phyloP scores from a whole-genome alignment of 1,284 basidiomycete genomes.

The Rhodotorula sp. region DNA sequence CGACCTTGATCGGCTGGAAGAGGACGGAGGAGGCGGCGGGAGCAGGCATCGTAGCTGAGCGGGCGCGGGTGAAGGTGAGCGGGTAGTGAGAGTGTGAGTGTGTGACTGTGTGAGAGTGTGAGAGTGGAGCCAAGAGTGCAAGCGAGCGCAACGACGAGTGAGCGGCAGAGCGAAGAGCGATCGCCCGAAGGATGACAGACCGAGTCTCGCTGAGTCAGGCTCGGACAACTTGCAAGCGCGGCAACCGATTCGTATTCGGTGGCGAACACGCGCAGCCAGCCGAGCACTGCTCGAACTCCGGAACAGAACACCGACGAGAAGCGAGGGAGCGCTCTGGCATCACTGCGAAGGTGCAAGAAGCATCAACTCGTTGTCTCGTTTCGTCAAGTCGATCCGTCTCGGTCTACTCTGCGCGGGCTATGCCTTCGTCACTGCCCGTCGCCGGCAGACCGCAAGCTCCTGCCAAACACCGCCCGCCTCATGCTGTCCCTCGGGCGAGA shows the following conservation, averaged over 20 bases:
- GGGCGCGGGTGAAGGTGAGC: background rate
- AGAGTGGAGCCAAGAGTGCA: background rate
- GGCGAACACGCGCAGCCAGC: too few species aligned
- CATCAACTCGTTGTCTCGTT: too few species aligned
- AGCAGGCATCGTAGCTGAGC: background rate
- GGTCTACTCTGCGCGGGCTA: too few species aligned
- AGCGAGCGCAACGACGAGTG: background rate
- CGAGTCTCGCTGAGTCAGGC: too few species aligned
- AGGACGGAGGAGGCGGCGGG: constrained; percentile 8
- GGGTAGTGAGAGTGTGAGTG: background rate
- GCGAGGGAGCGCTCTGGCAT: too few species aligned
- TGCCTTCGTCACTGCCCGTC: too few species aligned
- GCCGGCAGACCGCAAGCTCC: background rate
- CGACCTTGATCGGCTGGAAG: constrained; percentile 50
- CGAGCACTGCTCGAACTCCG: too few species aligned
- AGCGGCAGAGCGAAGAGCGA: background rate
- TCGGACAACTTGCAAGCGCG: too few species aligned
- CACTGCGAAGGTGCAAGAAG: background rate
- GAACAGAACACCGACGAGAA: too few species aligned
- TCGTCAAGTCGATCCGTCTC: too few species aligned
- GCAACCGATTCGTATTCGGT: too few species aligned
- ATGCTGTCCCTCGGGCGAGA: background rate
- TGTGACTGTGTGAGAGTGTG: background rate
- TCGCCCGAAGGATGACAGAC: too few species aligned
- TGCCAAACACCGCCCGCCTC: background rate